Evolutionary conservation across 495 filamentous ascomycete species (phyloP).

Genomic region (Aspergillus biplanus): DNA sequence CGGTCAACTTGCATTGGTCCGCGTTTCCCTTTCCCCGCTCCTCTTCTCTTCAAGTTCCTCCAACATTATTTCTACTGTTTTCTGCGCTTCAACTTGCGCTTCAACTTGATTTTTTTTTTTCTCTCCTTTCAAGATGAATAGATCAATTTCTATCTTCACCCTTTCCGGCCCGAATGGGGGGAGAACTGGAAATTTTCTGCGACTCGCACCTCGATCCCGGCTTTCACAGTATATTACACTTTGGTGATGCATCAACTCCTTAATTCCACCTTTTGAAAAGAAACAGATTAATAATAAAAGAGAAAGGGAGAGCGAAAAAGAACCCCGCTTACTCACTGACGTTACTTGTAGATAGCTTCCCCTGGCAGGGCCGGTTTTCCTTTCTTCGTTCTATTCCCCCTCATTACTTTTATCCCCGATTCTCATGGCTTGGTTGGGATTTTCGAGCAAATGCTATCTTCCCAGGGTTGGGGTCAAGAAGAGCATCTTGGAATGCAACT

Average conservation of each 20-base stretch:
- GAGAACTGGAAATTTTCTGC: background rate
- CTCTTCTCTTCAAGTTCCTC: constrained; percentile 9
- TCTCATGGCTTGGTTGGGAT: background rate
- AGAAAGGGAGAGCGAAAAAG: background rate
- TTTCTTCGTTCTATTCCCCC: background rate
- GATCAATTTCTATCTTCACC: background rate
- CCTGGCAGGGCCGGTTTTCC: background rate
- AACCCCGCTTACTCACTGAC: constrained; percentile 22
- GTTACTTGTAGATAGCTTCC: constrained; percentile 4
- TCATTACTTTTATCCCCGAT: background rate
- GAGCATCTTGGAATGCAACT: too few species aligned
- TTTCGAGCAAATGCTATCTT: background rate
- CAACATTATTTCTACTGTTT: background rate
- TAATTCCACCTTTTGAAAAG: constrained; percentile 5
- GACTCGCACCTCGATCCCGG: background rate
- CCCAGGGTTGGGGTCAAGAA: background rate
- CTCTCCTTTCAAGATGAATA: background rate
- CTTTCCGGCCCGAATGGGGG: background rate
- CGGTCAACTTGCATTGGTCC: constrained; percentile 17
- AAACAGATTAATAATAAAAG: background rate
- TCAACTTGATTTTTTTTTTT: too few species aligned
- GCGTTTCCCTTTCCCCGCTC: constrained; percentile 24
- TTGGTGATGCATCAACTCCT: constrained; percentile 15
- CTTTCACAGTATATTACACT: background rate
- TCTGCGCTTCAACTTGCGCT: too few species aligned